A percentile compares a stretch with the other conserved stretches of the same genome.
phyloP scores from a whole-genome alignment of 1,139 yeast genomes.

The Suhomyces maxii region DNA sequence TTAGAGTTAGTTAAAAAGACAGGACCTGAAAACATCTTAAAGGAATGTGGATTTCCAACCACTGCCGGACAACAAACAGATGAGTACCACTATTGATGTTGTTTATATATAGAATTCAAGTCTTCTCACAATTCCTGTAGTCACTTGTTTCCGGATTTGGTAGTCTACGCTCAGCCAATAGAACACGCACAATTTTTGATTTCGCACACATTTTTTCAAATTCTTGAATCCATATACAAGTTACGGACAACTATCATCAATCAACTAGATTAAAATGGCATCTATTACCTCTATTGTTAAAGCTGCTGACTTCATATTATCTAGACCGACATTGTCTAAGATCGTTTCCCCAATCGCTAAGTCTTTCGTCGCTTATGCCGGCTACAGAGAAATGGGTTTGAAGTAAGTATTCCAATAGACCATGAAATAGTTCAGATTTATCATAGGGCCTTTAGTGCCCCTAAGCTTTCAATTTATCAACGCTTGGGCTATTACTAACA shows the following conservation, averaged over 20 bases:
- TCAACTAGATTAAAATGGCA: conserved; percentile 51
- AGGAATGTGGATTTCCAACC: conserved; percentile 65
- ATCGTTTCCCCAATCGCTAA: conserved; percentile 79
- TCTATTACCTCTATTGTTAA: conserved; percentile 82
- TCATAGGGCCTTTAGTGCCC: background rate
- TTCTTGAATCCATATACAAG: background rate
- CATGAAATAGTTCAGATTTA: background rate
- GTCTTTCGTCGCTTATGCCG: conserved; percentile 70
- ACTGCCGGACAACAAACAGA: conserved; percentile 37
- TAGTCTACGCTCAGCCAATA: conserved; percentile 16
- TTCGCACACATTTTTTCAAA: conserved; percentile 8
- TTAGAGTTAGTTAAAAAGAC: conserved; percentile 38
- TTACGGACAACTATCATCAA: conserved; percentile 2
- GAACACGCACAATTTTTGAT: conserved; percentile 13
- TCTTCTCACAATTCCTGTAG: background rate
- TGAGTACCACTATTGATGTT: conserved; percentile 35
- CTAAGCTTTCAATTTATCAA: background rate
- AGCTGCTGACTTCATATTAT: conserved; percentile 76
- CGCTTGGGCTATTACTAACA: background rate
- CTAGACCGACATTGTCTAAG: conserved; percentile 75
- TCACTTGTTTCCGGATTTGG: conserved; percentile 10
- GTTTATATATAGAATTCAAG: background rate
- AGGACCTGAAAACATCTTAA: conserved; percentile 50
- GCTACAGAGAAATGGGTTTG: conserved; percentile 92
- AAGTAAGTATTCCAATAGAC: conserved; percentile 40